Base-by-base conservation (phyloP, 2,329 filamentous ascomycete genomes). In the Botrytis cinerea region DNA sequence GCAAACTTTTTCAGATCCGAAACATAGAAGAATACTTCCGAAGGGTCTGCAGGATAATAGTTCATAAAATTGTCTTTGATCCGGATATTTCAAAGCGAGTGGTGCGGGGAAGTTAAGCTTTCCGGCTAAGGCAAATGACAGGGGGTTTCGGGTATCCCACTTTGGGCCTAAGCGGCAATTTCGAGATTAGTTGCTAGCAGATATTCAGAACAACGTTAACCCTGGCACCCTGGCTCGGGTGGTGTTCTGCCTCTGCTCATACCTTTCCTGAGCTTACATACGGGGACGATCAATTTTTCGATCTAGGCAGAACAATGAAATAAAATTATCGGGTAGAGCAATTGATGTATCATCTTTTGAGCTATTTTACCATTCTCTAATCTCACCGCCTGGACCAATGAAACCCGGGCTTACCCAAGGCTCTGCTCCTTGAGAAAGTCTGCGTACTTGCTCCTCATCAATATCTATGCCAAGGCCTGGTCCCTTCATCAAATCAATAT, bases 391-490 rank as follows among this genome's bases (percentile, higher is more conserved):
- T 0, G 89, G 89, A 0, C 91, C 92, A 76, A 88, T 87, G 77
- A 93, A 93, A 6, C 87, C 90, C 35, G 90, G 89, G 70, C 84
- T 86, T 59, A 87, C 83, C 92, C 92, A 94, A 1, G 91, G 86
- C 75, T 86, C 84, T 0, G 89, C 87, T 69, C 87, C 86, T 74
- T 85, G 83, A 0, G 89, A 87, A 54, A 91, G 82, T 75, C 85
- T 85, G 54, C 90, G 84, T 14, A 94, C 87, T 80, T 87, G 83
- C 43, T 89, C 90, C 81, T 94, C 92, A 77, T 95, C 89, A 66
- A 92, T 84, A 73, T 93, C 90, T 76, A 93, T 92, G 0, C 92
- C 91, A 71, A 93, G 78, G 0, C 91, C 91, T 0, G 88, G 86
- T 0, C 88, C 90, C 1, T 81, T 87, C 78, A 88, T 84, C 20